Evolutionary conservation across 2,329 filamentous ascomycete genomes (phyloP).

Genomic region (Fusarium zealandicum): DNA sequence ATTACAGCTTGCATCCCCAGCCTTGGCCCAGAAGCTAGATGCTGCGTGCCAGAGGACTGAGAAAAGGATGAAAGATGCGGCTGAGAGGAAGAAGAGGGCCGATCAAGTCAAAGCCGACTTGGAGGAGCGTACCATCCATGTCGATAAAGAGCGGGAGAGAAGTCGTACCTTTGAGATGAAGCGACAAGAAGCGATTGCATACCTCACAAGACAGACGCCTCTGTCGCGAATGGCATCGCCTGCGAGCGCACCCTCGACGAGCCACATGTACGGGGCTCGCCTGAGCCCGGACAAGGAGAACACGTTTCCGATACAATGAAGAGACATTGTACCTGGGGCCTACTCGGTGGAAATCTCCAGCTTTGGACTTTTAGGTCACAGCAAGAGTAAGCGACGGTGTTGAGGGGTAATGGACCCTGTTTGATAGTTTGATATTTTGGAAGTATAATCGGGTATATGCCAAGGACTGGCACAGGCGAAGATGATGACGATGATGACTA

Average conservation of each 20-base stretch:
- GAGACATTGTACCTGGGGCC: not conserved
- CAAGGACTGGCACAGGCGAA: not conserved
- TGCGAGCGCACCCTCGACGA: slow-evolving; percentile 36
- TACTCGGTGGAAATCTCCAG: slow-evolving; percentile 1
- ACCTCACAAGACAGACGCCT: slow-evolving; percentile 44
- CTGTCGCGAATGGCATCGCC: slow-evolving; percentile 44
- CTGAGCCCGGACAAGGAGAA: slow-evolving; percentile 36
- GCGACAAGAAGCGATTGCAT: slow-evolving; percentile 55
- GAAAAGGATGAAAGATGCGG: slow-evolving; percentile 51
- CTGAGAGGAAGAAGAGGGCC: slow-evolving; percentile 51
- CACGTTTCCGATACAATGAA: slow-evolving; percentile 16
- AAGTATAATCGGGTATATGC: not conserved
- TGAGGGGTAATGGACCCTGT: slow-evolving; percentile 10
- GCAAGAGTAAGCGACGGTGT: not conserved
- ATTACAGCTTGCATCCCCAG: slow-evolving; percentile 48
- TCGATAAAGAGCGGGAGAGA: slow-evolving; percentile 57
- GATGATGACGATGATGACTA: slow-evolving; percentile 4
- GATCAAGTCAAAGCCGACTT: slow-evolving; percentile 56
- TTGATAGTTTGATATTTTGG: slow-evolving; percentile 17
- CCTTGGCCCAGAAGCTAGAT: slow-evolving; percentile 56
- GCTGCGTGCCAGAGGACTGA: slow-evolving; percentile 56
- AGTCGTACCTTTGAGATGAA: slow-evolving; percentile 59
- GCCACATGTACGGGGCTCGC: slow-evolving; percentile 27
- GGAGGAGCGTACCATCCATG: slow-evolving; percentile 49
- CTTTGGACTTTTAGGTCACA: not conserved